Base-by-base conservation (phyloP, 2,329 filamentous ascomycete species). In the Incumbomyces delicatus region DNA sequence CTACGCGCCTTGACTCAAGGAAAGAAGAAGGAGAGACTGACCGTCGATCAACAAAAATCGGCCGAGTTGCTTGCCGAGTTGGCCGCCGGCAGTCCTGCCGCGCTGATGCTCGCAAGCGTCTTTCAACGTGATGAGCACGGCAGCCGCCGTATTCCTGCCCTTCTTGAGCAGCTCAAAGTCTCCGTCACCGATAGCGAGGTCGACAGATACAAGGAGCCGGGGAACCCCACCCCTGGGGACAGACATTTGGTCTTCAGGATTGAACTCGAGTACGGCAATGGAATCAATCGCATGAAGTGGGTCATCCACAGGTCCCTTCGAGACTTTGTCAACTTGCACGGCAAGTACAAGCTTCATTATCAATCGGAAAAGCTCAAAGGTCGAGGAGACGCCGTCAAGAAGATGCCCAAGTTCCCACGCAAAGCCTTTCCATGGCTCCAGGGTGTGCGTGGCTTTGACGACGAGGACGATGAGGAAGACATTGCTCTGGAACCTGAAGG, bases 61-160 rank as follows among this genome's bases (percentile, higher is more conserved):
- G 88, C 92, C 2, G 92, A 98, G 64, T 73, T 98, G 39, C 90
- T 98, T 78, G 92, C 92, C 1, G 92, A 98, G 65, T 72, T 98
- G 32, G 78, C 92, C 41, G 94, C 92, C 36, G 92, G 88, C 45
- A 87, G 89, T 1, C 92, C 92, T 2, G 92, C 92, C 18, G 92
- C 90, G 16, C 72, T 98, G 49, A 94, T 98, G 66, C 71, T 98
- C 44, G 92, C 92, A 6, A 95, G 89, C 61, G 95, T 96, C 86
- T 92, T 96, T 58, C 92, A 96, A 67, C 78, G 92, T 48, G 92
- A 98, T 58, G 92, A 98, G 65, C 87, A 95, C 58, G 88, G 90
- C 41, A 92, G 94, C 66, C 92, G 87, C 67, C 81, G 89, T 49
- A 95, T 98, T 48, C 92, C 92, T 0, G 88, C 98, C 44, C 77